Conservation (phyloP, 2,329 filamentous ascomycete genomes). For the Aspergillus bombycis region DNA sequence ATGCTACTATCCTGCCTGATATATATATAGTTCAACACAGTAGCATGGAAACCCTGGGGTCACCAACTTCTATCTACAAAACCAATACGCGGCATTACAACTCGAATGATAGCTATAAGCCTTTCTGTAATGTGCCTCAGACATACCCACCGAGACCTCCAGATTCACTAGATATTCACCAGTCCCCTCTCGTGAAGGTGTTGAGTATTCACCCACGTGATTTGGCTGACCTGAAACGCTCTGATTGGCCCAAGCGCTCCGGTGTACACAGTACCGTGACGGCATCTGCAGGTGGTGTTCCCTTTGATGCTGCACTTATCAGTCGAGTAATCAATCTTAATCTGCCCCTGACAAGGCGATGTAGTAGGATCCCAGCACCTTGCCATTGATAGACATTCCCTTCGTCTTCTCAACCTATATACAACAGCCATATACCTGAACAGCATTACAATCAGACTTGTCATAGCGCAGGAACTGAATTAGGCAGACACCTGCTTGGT, state of each 20-base stretch:
- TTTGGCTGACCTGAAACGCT: background rate
- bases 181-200: background rate
- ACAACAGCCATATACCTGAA: background rate
- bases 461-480: background rate
- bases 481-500: constrained; percentile 3
- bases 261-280: too few relatives aligned
- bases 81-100: too few relatives aligned
- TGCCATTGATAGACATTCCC: background rate
- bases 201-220: too few relatives aligned
- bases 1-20: background rate
- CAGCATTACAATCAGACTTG: background rate
- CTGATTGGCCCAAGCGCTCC: background rate
- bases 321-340: background rate
- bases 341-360: background rate
- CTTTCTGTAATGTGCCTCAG: background rate
- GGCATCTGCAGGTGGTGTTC: too few relatives aligned
- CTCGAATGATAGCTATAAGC: background rate
- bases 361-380: background rate
- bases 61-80: background rate
- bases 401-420: background rate
- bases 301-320: background rate
- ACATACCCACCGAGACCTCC: too few relatives aligned
- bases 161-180: background rate
- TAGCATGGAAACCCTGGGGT: background rate
- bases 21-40: background rate